phyloP scores from a whole-genome alignment of 169 alveolate genomes.

The Plasmodium fragile region DNA sequence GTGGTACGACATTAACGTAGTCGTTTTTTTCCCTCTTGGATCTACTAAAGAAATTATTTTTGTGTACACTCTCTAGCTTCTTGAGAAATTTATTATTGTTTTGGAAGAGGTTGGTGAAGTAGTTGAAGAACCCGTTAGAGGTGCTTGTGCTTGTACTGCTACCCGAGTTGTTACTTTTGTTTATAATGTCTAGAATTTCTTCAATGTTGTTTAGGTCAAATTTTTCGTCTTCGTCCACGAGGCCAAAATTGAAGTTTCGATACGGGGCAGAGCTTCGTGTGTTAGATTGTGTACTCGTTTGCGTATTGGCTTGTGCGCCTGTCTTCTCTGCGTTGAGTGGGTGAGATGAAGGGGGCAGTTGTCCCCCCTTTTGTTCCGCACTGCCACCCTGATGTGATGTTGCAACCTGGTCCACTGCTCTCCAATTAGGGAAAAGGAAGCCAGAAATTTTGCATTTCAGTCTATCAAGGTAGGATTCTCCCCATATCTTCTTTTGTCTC shows the following conservation, averaged over 20 bases:
- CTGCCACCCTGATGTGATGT: background rate
- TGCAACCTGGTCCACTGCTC: background rate
- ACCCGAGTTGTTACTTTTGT: slow-evolving; percentile 22
- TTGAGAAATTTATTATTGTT: slow-evolving; percentile 61
- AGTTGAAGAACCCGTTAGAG: slow-evolving; percentile 65
- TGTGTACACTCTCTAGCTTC: slow-evolving; percentile 54
- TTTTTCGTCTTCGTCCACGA: slow-evolving; percentile 36
- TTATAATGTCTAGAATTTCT: slow-evolving; percentile 75
- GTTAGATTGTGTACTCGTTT: background rate
- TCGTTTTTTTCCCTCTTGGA: slow-evolving; percentile 42
- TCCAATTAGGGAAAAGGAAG: slow-evolving; percentile 15
- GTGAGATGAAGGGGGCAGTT: background rate
- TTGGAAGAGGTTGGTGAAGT: slow-evolving; percentile 45
- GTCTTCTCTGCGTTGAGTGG: background rate
- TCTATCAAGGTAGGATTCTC: background rate
- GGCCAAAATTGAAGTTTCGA: slow-evolving; percentile 41
- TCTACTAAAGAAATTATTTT: slow-evolving; percentile 47
- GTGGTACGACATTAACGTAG: slow-evolving; percentile 72
- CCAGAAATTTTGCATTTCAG: slow-evolving; percentile 28
- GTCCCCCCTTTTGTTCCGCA: background rate
- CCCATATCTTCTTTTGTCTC: slow-evolving; percentile 67
- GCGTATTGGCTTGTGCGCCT: background rate
- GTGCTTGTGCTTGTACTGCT: slow-evolving; percentile 28
- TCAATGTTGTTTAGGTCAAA: slow-evolving; percentile 57
- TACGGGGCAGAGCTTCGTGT: background rate